Evolutionary conservation across 345 rosid species (phyloP), one percentile per base, ranked within the genome.

Genomic region (Trapa incisa): DNA sequence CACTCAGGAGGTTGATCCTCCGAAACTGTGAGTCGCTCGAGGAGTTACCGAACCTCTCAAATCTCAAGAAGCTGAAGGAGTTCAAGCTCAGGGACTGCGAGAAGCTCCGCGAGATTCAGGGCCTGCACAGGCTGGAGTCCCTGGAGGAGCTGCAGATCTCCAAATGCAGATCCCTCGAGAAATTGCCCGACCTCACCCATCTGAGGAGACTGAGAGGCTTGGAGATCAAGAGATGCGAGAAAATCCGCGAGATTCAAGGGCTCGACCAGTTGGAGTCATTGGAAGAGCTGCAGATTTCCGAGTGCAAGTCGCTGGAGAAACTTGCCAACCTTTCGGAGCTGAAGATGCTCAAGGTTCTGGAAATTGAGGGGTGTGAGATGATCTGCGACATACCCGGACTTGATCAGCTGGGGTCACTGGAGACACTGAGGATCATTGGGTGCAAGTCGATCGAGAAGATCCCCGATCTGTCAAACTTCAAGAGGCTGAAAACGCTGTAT

Each of bases 381-480:
- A 43, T 72, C 42, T 47, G 47, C 14, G 60, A 72, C 36, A 66
- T 72, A 41, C 36, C 61, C 37, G 69, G 70, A 10, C 68, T 66
- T 16, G 74, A 65, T 43, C 56, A 47, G 66, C 50, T 72, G 65
- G 74, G 66, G 48, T 65, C 70, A 37, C 37, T 72, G 74, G 74
- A 66, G 65, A 45, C 45, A 14, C 52, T 72, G 61, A 72, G 70
- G 13, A 67, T 72, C 32, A 72, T 72, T 22, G 66, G 66, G n/a
- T 72, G 74, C 74, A 66, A 72, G 38, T 72, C 74, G 5, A 37
- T 66, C 14, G 70, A 66, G 33, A 72, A 61, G 61, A 42, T 72
- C 6, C 70, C 74, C 2, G 69, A 72, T 38, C 65, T 72, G 16
- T 58, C 74, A 0, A 72, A 66, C 70, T 72, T 72, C 75, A 66